Conservation (phyloP, 108 stramenopile genomes). For the Heterococcus sp. region DNA sequence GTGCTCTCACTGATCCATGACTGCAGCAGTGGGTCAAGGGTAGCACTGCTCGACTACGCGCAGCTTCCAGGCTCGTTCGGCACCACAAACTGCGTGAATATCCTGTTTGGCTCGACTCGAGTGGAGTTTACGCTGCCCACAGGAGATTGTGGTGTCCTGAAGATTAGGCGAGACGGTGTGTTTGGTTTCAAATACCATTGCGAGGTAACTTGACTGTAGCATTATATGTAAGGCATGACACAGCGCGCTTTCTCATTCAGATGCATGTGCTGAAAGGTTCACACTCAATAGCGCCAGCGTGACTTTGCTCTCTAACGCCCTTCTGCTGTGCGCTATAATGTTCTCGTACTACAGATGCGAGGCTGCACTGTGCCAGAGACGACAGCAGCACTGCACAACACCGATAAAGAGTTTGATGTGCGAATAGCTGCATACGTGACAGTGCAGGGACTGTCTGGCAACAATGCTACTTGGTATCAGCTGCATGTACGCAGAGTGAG, state of each 20-base stretch:
- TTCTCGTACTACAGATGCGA: too few relatives aligned
- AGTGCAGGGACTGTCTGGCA: not conserved
- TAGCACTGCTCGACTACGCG: not conserved
- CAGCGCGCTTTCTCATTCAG: too few relatives aligned
- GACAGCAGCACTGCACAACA: not conserved
- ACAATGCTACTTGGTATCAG: not conserved
- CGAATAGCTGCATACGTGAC: not conserved
- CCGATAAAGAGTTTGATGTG: not conserved
- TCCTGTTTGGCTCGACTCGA: not conserved
- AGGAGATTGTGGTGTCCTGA: not conserved
- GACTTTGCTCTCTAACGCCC: too few relatives aligned
- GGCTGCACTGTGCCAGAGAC: not conserved
- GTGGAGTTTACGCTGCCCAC: not conserved
- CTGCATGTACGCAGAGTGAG: not conserved
- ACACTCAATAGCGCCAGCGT: too few relatives aligned
- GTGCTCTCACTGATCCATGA: not conserved
- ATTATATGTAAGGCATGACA: too few relatives aligned
- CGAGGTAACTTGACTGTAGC: not conserved
- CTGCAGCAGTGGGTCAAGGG: not conserved
- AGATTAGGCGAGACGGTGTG: not conserved
- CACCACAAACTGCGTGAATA: not conserved
- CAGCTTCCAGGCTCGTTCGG: not conserved
- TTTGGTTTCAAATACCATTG: not conserved
- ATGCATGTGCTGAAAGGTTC: too few relatives aligned
- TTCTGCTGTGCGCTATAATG: too few relatives aligned